Evolutionary conservation across 495 filamentous ascomycete species (phyloP).

Genomic region (Talaromyces trachyspermus): DNA sequence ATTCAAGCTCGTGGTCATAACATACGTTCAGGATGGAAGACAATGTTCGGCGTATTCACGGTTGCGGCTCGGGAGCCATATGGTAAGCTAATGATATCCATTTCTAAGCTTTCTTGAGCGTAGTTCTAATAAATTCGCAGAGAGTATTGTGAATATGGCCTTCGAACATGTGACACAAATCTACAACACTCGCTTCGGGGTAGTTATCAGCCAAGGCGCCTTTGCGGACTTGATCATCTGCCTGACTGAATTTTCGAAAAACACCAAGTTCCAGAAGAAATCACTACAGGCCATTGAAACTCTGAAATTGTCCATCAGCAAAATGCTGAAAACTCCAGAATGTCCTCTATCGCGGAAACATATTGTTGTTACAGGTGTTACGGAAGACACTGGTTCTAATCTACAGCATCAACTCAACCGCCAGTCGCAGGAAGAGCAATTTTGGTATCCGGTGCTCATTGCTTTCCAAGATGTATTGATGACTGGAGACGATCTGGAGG

Average conservation of each 20-base stretch:
- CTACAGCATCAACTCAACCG: constrained; percentile 41
- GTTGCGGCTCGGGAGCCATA: constrained; percentile 89
- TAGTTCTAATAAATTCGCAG: constrained; percentile 36
- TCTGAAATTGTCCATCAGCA: constrained; percentile 80
- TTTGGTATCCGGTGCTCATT: constrained; percentile 96
- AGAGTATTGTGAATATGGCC: constrained; percentile 91
- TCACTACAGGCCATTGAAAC: constrained; percentile 93
- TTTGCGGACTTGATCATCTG: constrained; percentile 96
- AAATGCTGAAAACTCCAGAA: constrained; percentile 93
- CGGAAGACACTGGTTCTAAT: constrained; percentile 40
- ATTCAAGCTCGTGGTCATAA: constrained; percentile 93
- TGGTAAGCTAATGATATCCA: constrained; percentile 34
- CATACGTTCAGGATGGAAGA: constrained; percentile 95
- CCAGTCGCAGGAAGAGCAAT: constrained; percentile 84
- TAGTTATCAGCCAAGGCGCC: constrained; percentile 92
- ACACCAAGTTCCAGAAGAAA: constrained; percentile 95
- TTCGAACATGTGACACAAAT: constrained; percentile 96
- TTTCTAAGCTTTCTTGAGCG: background rate
- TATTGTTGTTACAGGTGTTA: constrained; percentile 26
- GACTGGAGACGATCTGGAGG: constrained; percentile 98
- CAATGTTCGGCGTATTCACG: constrained; percentile 98
- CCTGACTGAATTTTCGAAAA: constrained; percentile 96
- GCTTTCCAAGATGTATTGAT: constrained; percentile 98
- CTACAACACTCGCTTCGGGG: constrained; percentile 94
- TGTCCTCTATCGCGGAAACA: constrained; percentile 72